Evolutionary conservation across 2,329 filamentous ascomycete species (phyloP).

Genomic region (Eurotiales sp.): DNA sequence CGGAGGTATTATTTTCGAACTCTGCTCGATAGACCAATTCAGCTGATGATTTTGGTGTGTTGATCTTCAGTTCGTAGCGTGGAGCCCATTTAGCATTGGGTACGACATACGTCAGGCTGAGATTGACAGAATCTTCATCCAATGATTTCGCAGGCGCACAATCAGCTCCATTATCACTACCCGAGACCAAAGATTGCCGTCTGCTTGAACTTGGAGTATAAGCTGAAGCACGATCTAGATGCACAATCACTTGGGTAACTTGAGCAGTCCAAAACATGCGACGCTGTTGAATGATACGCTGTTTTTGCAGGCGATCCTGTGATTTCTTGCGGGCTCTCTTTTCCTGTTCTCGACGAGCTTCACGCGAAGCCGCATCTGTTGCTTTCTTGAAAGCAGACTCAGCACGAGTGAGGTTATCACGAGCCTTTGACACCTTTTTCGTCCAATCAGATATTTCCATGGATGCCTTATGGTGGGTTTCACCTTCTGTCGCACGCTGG

Average conservation of each 20-base stretch:
- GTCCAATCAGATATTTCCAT: slow-evolving; percentile 22
- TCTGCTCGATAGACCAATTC: slow-evolving; percentile 60
- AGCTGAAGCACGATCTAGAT: slow-evolving; percentile 30
- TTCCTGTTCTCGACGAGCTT: slow-evolving; percentile 16
- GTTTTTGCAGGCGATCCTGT: slow-evolving; percentile 24
- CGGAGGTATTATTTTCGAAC: slow-evolving; percentile 59
- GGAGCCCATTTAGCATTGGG: slow-evolving; percentile 57
- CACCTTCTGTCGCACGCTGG: slow-evolving; percentile 26
- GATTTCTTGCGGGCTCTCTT: slow-evolving; percentile 24
- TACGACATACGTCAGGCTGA: slow-evolving; percentile 60
- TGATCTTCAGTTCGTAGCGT: slow-evolving; percentile 61
- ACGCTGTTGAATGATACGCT: slow-evolving; percentile 25
- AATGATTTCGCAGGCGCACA: neutral
- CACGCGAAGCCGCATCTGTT: slow-evolving; percentile 21
- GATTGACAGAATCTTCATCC: slow-evolving; percentile 18
- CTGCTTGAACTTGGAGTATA: slow-evolving; percentile 20
- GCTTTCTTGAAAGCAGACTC: slow-evolving; percentile 16
- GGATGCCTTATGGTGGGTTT: slow-evolving; percentile 21
- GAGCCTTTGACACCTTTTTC: slow-evolving; percentile 22
- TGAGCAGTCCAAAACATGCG: slow-evolving; percentile 34
- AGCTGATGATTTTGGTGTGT: slow-evolving; percentile 51
- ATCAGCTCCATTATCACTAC: slow-evolving; percentile 16
- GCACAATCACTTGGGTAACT: slow-evolving; percentile 34
- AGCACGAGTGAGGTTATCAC: slow-evolving; percentile 6
- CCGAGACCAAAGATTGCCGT: slow-evolving; percentile 23